Evolutionary conservation across 78 protist genomes (phyloP).

Genomic region (Cyanophora paradoxa): DNA sequence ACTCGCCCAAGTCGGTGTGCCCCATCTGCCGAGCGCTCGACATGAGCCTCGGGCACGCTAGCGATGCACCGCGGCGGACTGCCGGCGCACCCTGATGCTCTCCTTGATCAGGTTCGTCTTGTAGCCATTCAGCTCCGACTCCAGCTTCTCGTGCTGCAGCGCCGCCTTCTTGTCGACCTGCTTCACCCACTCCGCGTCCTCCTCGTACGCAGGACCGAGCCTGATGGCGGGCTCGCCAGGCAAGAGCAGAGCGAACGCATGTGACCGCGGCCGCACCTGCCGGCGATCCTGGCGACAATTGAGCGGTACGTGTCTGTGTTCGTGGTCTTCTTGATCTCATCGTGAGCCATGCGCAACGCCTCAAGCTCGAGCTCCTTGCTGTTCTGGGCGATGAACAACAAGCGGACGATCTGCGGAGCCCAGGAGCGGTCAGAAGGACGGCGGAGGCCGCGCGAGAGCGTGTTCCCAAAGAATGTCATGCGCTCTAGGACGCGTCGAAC

Average conservation of each 20-base stretch:
- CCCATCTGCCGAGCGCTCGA: too few species aligned
- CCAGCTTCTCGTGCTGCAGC: constrained; percentile 32
- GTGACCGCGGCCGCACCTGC: background rate
- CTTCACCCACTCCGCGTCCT: background rate
- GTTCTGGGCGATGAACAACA: constrained; percentile 1
- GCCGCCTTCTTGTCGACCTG: background rate
- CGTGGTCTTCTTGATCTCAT: too few species aligned
- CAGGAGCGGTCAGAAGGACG: background rate
- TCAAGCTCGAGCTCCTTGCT: background rate
- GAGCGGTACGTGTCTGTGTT: background rate
- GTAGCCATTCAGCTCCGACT: constrained; percentile 50
- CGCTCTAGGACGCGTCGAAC: too few species aligned
- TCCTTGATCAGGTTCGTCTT: constrained; percentile 61
- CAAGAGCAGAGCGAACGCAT: background rate
- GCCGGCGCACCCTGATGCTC: constrained; percentile 39
- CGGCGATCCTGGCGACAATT: background rate
- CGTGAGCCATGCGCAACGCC: background rate
- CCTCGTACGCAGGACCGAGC: background rate
- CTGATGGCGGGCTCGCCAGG: background rate
- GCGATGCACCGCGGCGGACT: background rate
- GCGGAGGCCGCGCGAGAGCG: background rate
- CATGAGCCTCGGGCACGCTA: background rate
- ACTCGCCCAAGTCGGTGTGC: constrained; percentile 72
- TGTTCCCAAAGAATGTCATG: background rate
- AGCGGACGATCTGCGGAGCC: too few species aligned